These are phyloP conservation scores for Melastoma malabathricum DNA, from an alignment of 345 rosid species.

Conservation along the genomic window DNA sequence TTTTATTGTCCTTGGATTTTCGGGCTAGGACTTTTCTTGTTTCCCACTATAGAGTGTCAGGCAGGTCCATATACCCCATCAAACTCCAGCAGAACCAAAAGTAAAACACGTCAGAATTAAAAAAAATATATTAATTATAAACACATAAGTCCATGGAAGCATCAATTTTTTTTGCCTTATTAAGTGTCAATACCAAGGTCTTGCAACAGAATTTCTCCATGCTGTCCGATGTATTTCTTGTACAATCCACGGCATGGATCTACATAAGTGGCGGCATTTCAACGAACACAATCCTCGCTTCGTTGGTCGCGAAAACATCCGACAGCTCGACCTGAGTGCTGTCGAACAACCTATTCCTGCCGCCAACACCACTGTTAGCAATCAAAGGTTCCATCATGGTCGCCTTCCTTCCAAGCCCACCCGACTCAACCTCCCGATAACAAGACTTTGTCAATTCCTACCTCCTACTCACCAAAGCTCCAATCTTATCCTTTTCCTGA, in stretches of 20 bases:
- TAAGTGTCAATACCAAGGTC: slow-evolving; percentile 48
- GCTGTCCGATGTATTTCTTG: slow-evolving; percentile 52
- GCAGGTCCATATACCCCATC: slow-evolving; percentile 52
- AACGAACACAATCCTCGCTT: slow-evolving; percentile 50
- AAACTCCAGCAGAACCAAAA: slow-evolving; percentile 29
- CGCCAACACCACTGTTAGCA: slow-evolving; percentile 6
- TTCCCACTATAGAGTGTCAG: slow-evolving; percentile 55
- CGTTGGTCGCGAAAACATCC: slow-evolving; percentile 42
- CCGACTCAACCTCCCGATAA: slow-evolving; percentile 7
- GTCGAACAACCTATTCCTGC: slow-evolving; percentile 37
- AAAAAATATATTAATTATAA: background rate
- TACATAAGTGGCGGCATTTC: slow-evolving; percentile 81
- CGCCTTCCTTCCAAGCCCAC: slow-evolving; percentile 20
- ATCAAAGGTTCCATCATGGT: slow-evolving; percentile 8
- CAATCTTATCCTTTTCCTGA: background rate
- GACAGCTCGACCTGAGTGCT: slow-evolving; percentile 36
- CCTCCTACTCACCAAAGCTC: slow-evolving; percentile 1
- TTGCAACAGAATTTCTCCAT: slow-evolving; percentile 58
- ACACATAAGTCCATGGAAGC: background rate
- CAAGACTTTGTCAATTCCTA: slow-evolving; percentile 3
- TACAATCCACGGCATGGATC: slow-evolving; percentile 63
- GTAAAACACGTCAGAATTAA: background rate
- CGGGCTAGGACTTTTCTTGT: no score
- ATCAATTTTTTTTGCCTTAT: slow-evolving; percentile 27
- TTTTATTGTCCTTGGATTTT: no score